Conservation (phyloP, 2,329 filamentous ascomycete species). For the Colletotrichum navitas region DNA sequence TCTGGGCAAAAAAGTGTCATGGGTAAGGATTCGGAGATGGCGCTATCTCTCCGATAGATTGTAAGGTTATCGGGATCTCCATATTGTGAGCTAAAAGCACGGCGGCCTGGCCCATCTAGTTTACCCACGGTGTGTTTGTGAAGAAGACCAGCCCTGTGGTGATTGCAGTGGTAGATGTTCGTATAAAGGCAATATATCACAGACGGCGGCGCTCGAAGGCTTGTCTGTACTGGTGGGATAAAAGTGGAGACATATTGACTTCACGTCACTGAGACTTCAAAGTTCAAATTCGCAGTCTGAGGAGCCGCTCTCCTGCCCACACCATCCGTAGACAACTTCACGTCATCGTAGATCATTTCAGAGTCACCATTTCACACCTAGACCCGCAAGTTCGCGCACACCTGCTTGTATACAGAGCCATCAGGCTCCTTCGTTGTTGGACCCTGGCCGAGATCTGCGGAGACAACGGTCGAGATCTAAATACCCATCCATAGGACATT, state of each 20-base stretch:
- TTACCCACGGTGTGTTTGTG: background rate
- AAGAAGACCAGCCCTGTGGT: slow-evolving; percentile 26
- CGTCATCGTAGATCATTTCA: background rate
- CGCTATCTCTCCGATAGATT: slow-evolving; percentile 28
- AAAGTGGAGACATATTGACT: slow-evolving; percentile 25
- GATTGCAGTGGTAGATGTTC: background rate
- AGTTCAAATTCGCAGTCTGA: slow-evolving; percentile 13
- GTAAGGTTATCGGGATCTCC: slow-evolving; percentile 24
- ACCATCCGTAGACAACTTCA: slow-evolving; percentile 37
- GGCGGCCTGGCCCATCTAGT: background rate
- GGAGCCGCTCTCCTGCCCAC: background rate
- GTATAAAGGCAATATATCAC: slow-evolving; percentile 17
- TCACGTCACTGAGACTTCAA: slow-evolving; percentile 14
- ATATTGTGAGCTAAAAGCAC: slow-evolving; percentile 26
- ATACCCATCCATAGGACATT: background rate
- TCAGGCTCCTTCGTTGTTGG: background rate
- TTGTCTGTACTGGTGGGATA: slow-evolving; percentile 24
- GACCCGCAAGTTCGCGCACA: too few species aligned
- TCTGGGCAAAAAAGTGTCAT: background rate
- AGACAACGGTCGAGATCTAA: background rate
- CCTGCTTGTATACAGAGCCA: background rate
- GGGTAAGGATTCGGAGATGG: background rate
- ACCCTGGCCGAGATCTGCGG: background rate
- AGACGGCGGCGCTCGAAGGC: slow-evolving; percentile 35
- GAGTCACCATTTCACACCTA: background rate